These are phyloP conservation scores for Glebionis coronaria DNA, from an alignment of 129 eudicot species.

Conservation along the genomic window DNA sequence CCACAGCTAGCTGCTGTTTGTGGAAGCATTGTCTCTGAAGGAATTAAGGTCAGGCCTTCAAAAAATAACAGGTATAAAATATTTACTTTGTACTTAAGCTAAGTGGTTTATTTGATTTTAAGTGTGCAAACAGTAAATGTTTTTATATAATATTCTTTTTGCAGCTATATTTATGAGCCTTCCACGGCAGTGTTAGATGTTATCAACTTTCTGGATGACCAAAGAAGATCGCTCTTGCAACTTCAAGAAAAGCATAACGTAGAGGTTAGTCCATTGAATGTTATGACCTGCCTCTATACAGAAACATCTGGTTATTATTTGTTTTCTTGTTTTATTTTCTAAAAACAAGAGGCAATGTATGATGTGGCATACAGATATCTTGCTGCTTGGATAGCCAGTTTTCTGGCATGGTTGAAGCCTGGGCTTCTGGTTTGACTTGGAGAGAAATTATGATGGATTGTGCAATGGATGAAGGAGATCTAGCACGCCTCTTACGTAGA, in stretches of 20 bases:
- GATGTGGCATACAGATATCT: conserved; percentile 55
- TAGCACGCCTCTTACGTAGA: conserved; percentile 87
- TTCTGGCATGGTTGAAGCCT: conserved; percentile 96
- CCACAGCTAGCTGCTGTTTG: conserved; percentile 96
- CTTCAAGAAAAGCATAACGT: conserved; percentile 96
- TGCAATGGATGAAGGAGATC: conserved; percentile 99
- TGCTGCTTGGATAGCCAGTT: conserved; percentile 99
- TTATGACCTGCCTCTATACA: neutral
- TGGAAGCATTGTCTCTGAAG: conserved; percentile 95
- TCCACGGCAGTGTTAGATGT: conserved; percentile 66
- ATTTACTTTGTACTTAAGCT: neutral
- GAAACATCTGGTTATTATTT: neutral
- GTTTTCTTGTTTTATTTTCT: neutral
- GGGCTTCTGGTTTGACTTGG: conserved; percentile 99
- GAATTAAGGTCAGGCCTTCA: conserved; percentile 84
- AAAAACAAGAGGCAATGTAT: neutral
- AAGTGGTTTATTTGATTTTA: conserved; percentile 1
- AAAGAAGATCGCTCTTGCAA: conserved; percentile 59
- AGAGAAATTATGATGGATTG: conserved; percentile 98
- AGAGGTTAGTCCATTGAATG: conserved; percentile 41
- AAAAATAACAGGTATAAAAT: conserved; percentile 64
- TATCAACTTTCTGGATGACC: conserved; percentile 66
- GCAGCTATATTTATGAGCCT: conserved; percentile 89
- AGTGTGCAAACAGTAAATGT: neutral
- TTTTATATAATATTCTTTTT: conserved; percentile 11